These are phyloP conservation scores for Oryza officinalis DNA, from an alignment of 176 grass and related monocot genomes.

Conservation along the genomic window DNA sequence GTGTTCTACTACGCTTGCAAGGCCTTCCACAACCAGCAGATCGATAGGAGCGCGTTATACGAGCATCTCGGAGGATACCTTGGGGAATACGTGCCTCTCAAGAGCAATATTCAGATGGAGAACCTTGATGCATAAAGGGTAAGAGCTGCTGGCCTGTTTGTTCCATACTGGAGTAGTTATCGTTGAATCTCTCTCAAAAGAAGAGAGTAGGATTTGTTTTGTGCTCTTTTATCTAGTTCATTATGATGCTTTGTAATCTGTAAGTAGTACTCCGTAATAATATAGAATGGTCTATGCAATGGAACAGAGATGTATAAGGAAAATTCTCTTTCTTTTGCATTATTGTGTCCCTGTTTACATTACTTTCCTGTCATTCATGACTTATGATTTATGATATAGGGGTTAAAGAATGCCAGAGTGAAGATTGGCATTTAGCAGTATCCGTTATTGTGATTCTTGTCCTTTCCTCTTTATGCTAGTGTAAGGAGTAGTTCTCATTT, in stretches of 20 bases:
- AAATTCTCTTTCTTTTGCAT: conserved; percentile 26
- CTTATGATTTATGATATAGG: background rate
- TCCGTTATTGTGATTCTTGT: background rate
- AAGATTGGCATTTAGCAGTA: background rate
- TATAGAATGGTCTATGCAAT: conserved; percentile 23
- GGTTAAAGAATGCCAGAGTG: background rate
- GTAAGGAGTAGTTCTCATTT: conserved; percentile 5
- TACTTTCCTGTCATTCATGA: background rate
- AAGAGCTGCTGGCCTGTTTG: conserved; percentile 34
- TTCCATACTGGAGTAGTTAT: conserved; percentile 17
- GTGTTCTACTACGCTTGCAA: conserved; percentile 98
- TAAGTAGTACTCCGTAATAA: conserved; percentile 34
- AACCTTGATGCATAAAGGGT: conserved; percentile 46
- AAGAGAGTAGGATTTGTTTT: conserved; percentile 34
- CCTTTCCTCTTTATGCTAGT: background rate
- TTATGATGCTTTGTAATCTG: conserved; percentile 31
- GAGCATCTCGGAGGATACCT: conserved; percentile 95
- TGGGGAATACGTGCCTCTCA: conserved; percentile 93
- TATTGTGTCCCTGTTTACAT: background rate
- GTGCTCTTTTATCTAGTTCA: conserved; percentile 13
- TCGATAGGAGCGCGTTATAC: conserved; percentile 73
- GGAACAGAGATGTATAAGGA: conserved; percentile 34
- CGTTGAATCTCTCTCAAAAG: background rate
- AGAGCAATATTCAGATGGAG: conserved; percentile 96
- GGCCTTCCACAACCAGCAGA: conserved; percentile 94